These are phyloP conservation scores for Buddleja alternifolia DNA, from an alignment of 257 asterid genomes.

Conservation along the genomic window DNA sequence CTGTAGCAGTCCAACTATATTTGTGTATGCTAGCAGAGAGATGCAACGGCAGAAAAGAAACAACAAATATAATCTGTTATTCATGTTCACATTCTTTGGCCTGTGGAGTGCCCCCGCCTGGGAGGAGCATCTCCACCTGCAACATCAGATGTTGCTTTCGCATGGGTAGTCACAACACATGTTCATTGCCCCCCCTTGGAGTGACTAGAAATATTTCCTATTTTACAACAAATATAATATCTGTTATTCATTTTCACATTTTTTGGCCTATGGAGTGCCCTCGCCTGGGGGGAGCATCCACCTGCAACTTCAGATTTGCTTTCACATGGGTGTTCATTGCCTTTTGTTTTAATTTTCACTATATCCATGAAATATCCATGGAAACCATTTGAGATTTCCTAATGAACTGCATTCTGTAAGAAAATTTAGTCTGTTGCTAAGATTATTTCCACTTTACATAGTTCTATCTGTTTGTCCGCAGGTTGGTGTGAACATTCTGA, in stretches of 20 bases:
- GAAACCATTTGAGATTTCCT: constrained; percentile 2
- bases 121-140: constrained; percentile 20
- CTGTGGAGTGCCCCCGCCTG: not conserved
- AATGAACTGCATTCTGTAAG: not conserved
- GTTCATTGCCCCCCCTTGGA: no score
- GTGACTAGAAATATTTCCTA: no score
- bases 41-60: not conserved
- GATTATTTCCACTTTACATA: constrained; percentile 13
- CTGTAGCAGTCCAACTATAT: constrained; percentile 18
- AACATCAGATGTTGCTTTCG: no score
- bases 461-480: constrained; percentile 38
- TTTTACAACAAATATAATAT: not conserved
- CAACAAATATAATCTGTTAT: not conserved
- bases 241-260: not conserved
- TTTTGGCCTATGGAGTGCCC: not conserved
- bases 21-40: constrained; percentile 4
- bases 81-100: not conserved
- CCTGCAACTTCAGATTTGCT: not conserved
- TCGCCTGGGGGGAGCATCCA: not conserved
- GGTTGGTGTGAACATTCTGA: constrained; percentile 92
- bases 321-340: no score
- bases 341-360: constrained; percentile 16
- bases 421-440: not conserved
- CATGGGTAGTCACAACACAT: no score
- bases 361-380: not conserved